Conservation (phyloP, 805 yeast species). For the Hanseniaspora taiwanica region DNA sequence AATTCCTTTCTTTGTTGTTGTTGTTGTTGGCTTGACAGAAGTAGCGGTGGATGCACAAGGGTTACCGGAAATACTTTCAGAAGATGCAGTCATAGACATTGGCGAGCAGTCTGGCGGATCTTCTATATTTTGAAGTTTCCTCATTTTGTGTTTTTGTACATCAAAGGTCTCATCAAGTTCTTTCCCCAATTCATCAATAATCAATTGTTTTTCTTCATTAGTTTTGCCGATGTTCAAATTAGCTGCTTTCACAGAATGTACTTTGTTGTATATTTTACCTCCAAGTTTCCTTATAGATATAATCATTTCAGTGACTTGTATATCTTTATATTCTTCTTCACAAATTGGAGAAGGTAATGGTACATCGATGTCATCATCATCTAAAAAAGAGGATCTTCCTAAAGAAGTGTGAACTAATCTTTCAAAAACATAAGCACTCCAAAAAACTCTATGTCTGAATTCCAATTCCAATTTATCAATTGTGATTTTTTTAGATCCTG, state of each 20-base stretch:
- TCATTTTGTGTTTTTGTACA: slow-evolving; percentile 15
- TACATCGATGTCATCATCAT: slow-evolving; percentile 37
- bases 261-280: slow-evolving; percentile 31
- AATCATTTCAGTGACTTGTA: slow-evolving; percentile 29
- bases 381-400: slow-evolving; percentile 36
- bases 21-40: too few relatives aligned
- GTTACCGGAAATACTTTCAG: background rate
- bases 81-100: background rate
- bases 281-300: slow-evolving; percentile 33
- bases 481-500: slow-evolving; percentile 17
- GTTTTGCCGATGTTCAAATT: slow-evolving; percentile 16
- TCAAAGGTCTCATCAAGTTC: slow-evolving; percentile 22
- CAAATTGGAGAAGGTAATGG: slow-evolving; percentile 28
- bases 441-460: slow-evolving; percentile 32
- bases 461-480: slow-evolving; percentile 27
- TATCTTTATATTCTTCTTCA: slow-evolving; percentile 29
- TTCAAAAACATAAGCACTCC: slow-evolving; percentile 38
- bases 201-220: slow-evolving; percentile 21
- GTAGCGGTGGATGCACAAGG: too few relatives aligned
- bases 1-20: slow-evolving; percentile 11
- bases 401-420: slow-evolving; percentile 34
- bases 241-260: slow-evolving; percentile 33
- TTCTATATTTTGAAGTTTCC: slow-evolving; percentile 9
- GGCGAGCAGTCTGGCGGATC: background rate
- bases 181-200: slow-evolving; percentile 23